phyloP scores from a whole-genome alignment of 1,284 basidiomycete species.

The Ceratobasidium sp. region DNA sequence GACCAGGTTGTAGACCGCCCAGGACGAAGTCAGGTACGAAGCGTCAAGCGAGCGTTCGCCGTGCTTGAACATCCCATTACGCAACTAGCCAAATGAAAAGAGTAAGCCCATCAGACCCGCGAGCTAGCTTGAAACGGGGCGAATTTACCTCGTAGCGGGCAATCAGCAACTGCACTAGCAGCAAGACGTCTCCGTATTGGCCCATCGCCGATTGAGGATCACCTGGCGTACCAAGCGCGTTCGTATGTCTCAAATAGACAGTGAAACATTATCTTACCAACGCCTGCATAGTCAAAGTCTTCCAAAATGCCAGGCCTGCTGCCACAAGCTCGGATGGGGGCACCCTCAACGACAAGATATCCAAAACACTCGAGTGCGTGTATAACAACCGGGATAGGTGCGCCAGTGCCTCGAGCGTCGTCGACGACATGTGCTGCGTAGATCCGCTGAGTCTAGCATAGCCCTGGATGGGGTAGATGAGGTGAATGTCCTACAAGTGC shows the following conservation, averaged over 20 bases:
- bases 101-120: background rate
- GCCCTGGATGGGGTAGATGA: background rate
- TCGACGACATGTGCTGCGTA: slow-evolving; percentile 50
- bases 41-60: slow-evolving; percentile 58
- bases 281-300: slow-evolving; percentile 76
- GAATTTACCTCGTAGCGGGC: slow-evolving; percentile 64
- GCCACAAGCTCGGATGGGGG: slow-evolving; percentile 68
- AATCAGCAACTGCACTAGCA: slow-evolving; percentile 71
- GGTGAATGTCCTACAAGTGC: background rate
- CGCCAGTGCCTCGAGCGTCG: slow-evolving; percentile 65
- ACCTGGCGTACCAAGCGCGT: slow-evolving; percentile 54
- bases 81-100: slow-evolving; percentile 11
- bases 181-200: slow-evolving; percentile 74
- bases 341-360: slow-evolving; percentile 73
- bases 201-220: slow-evolving; percentile 81
- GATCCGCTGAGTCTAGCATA: slow-evolving; percentile 11
- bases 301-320: slow-evolving; percentile 68
- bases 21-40: slow-evolving; percentile 52
- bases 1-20: slow-evolving; percentile 51
- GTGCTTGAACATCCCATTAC: slow-evolving; percentile 44
- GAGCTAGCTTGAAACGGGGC: slow-evolving; percentile 42
- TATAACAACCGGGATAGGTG: slow-evolving; percentile 70
- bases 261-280: slow-evolving; percentile 59
- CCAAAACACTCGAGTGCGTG: slow-evolving; percentile 62
- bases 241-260: background rate